phyloP scores from a whole-genome alignment of 1,139 yeast genomes.

The Yamadazyma sp. region DNA sequence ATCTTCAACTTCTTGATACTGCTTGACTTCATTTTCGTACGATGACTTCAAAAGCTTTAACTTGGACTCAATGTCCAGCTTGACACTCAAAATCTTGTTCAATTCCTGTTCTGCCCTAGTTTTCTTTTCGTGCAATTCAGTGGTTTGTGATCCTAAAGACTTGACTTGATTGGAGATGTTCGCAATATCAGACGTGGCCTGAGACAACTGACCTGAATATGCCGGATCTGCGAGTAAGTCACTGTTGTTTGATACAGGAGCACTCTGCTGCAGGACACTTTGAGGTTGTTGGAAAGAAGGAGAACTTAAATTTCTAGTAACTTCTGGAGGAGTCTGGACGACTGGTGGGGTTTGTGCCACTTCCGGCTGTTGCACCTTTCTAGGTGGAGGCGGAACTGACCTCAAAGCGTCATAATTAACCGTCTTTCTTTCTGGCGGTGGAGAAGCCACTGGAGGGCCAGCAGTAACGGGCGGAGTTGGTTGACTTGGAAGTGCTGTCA shows the following conservation, averaged over 20 bases:
- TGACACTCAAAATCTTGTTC: conserved; percentile 58
- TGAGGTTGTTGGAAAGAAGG: conserved; percentile 12
- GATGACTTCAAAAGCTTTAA: conserved; percentile 64
- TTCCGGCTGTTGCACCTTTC: conserved; percentile 5
- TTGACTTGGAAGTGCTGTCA: conserved; percentile 4
- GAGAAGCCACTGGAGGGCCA: background rate
- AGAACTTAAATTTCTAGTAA: background rate
- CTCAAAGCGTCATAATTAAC: conserved; percentile 50
- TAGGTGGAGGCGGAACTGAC: conserved; percentile 49
- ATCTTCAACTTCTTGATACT: conserved; percentile 67
- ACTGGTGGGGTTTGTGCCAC: background rate
- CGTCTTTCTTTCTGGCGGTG: conserved; percentile 17
- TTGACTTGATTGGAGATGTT: conserved; percentile 83
- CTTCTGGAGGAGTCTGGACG: conserved; percentile 3
- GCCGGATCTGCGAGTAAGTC: conserved; percentile 61
- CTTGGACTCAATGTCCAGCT: conserved; percentile 70
- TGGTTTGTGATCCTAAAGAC: conserved; percentile 74
- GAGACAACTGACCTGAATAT: conserved; percentile 66
- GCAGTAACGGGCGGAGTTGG: conserved; percentile 6
- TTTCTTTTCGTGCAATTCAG: conserved; percentile 68
- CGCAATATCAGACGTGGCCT: conserved; percentile 83
- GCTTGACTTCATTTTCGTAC: conserved; percentile 78
- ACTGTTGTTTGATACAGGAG: conserved; percentile 28
- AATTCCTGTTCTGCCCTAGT: conserved; percentile 77
- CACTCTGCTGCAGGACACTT: conserved; percentile 10